These are phyloP conservation scores for Anastatica hierochuntica DNA, from an alignment of 345 rosid genomes.

Conservation along the genomic window DNA sequence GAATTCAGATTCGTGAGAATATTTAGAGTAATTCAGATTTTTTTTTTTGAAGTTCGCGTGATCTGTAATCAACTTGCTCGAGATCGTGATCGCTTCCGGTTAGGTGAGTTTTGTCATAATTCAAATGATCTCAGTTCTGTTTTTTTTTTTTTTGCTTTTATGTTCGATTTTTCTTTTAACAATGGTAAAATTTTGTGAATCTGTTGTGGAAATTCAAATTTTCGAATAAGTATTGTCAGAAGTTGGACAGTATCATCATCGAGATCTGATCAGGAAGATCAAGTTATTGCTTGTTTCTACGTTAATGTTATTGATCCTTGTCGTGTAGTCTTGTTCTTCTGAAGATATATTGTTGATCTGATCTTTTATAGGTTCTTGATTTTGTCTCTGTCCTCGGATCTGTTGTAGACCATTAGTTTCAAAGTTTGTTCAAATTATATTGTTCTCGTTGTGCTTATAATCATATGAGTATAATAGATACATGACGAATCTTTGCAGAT, in stretches of 20 bases:
- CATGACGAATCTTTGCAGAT: conserved; percentile 19
- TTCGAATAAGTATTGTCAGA: not conserved
- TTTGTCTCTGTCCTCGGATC: not conserved
- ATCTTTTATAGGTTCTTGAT: not conserved
- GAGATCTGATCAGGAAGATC: conserved; percentile 34
- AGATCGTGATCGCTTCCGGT: conserved; percentile 5
- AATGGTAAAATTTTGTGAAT: conserved; percentile 14
- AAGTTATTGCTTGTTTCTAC: not conserved
- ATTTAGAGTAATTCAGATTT: not conserved
- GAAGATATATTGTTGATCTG: not conserved
- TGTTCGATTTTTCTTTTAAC: not conserved
- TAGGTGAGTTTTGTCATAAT: conserved; percentile 16
- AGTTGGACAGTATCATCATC: conserved; percentile 3
- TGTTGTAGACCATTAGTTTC: not conserved
- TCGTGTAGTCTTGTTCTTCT: not conserved
- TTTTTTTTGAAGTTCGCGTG: conserved; percentile 3
- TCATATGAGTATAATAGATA: no score
- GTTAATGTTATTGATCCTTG: no score
- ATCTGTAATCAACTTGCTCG: conserved; percentile 3
- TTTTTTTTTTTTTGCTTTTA: conserved; percentile 7
- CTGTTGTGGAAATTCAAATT: not conserved
- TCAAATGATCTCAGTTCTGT: not conserved
- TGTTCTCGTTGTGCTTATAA: not conserved
- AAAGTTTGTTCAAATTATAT: not conserved
- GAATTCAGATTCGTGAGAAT: conserved; percentile 3